These are phyloP conservation scores for Trypanosoma grayi DNA, from an alignment of 208 protist species.

Conservation along the genomic window DNA sequence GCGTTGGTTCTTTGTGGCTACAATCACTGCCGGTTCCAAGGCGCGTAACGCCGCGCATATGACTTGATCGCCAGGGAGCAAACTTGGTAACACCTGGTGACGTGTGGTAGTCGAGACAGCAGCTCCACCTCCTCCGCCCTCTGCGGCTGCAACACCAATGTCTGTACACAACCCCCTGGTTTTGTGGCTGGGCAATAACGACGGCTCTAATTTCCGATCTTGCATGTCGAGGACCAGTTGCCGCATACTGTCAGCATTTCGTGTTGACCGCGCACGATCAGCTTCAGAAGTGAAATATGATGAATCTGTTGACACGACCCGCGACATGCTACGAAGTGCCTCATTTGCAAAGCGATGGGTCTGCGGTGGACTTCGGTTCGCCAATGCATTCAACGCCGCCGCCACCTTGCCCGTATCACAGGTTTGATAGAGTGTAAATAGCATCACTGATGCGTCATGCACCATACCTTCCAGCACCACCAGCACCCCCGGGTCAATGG, in stretches of 20 bases:
- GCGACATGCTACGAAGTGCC: constrained; percentile 78
- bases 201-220: constrained; percentile 54
- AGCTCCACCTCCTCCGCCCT: not conserved
- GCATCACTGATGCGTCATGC: constrained; percentile 79
- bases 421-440: constrained; percentile 64
- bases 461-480: constrained; percentile 58
- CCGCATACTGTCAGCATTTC: constrained; percentile 78
- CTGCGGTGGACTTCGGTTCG: constrained; percentile 40
- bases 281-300: constrained; percentile 65
- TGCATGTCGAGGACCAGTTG: constrained; percentile 80
- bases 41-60: constrained; percentile 64
- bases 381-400: constrained; percentile 46
- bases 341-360: constrained; percentile 75
- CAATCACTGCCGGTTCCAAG: constrained; percentile 71
- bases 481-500: constrained; percentile 29
- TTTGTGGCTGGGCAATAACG: constrained; percentile 13
- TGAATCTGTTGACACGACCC: constrained; percentile 61
- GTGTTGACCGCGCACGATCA: constrained; percentile 66
- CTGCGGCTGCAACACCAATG: not conserved
- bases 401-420: constrained; percentile 65
- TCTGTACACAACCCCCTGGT: not conserved
- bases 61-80: constrained; percentile 54
- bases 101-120: constrained; percentile 8
- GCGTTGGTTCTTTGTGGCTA: constrained; percentile 65
- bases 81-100: constrained; percentile 58